A percentile compares a stretch with the other conserved stretches of the same genome.
Evolutionary conservation across 495 filamentous ascomycete species (phyloP).

Genomic region (Cryomyces minteri): DNA sequence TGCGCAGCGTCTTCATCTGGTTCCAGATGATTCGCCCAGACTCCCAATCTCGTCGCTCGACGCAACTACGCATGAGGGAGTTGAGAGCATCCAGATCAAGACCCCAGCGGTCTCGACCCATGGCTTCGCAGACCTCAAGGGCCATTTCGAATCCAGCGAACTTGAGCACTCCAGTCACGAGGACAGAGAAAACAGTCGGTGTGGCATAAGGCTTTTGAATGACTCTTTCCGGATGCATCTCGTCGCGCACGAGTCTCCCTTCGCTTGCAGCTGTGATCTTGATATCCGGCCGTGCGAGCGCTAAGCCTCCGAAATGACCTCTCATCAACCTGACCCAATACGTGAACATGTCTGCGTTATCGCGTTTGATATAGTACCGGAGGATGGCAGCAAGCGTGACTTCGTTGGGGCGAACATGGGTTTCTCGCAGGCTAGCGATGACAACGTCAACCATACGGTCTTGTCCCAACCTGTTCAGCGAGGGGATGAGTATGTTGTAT

Average conservation of each 20-base stretch:
- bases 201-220: slow-evolving; percentile 16
- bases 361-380: slow-evolving; percentile 27
- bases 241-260: slow-evolving; percentile 6
- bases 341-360: slow-evolving; percentile 8
- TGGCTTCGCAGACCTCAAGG: slow-evolving; percentile 11
- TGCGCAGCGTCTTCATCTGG: slow-evolving; percentile 7
- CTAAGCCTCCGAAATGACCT: slow-evolving; percentile 9
- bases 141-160: slow-evolving; percentile 16
- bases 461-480: slow-evolving; percentile 14
- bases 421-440: slow-evolving; percentile 30
- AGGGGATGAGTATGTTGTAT: slow-evolving; percentile 43
- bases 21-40: slow-evolving; percentile 12
- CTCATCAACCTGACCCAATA: slow-evolving; percentile 12
- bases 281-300: slow-evolving; percentile 14
- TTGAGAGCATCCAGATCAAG: slow-evolving; percentile 10
- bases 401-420: slow-evolving; percentile 31
- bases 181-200: slow-evolving; percentile 13
- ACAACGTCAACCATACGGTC: slow-evolving; percentile 32
- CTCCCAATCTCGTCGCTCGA: slow-evolving; percentile 10
- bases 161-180: slow-evolving; percentile 15
- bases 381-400: slow-evolving; percentile 34
- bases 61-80: slow-evolving; percentile 14
- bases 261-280: slow-evolving; percentile 9
- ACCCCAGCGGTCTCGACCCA: slow-evolving; percentile 21
- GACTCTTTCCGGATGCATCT: slow-evolving; percentile 8